Base-by-base conservation (phyloP, 2,329 filamentous ascomycete species). In the Trichoderma sp. region DNA sequence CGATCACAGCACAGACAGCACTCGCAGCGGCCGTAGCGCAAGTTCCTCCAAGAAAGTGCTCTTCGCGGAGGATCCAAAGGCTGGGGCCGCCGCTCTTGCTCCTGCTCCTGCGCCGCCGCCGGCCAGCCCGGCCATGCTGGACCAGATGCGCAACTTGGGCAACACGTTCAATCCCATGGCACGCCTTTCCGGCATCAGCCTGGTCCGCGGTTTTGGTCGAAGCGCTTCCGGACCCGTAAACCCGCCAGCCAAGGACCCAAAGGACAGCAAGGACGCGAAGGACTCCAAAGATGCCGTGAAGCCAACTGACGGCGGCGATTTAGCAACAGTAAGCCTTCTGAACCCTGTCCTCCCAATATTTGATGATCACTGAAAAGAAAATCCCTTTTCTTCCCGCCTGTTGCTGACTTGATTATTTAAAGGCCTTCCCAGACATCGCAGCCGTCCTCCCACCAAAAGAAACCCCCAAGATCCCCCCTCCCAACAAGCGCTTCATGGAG, bases 81-180 rank as follows among this genome's bases (percentile, higher is more conserved):
- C 57, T 12, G 21, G 21, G 21, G 30, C 67, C 1, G 21, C 68
- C 9, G 54, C 69, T 3, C 55, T 10, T 34, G 30, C 70, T 21
- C 63, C 30, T 34, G 30, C 70, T 21, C 63, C 68, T 2, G 30
- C 72, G 21, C 39, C 62, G 30, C 34, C 60, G 1, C 67, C 67
- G 7, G 73, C 73, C 63, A 75, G 73, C 57, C 88, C 89, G 3
- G 88, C 90, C 34, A 77, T 88, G 14, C 85, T 96, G 2, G 92
- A 96, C 68, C 92, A 91, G 14, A 89, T 96, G 80, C 88, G 91
- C 63, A 94, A 85, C 74, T 83, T 96, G 67, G 89, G 92, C 44
- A 95, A 85, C 74, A 89, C 89, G 0, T 80, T 96, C 41, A 96
- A 96, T 71, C 92, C 92, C 3, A 88, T 96, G 74, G 91, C 88